Percentiles rank a stretch among this genome's conserved stretches.
Evolutionary conservation across 148 eudicot genomes (phyloP).

Genomic region (Pouteria glomerata): DNA sequence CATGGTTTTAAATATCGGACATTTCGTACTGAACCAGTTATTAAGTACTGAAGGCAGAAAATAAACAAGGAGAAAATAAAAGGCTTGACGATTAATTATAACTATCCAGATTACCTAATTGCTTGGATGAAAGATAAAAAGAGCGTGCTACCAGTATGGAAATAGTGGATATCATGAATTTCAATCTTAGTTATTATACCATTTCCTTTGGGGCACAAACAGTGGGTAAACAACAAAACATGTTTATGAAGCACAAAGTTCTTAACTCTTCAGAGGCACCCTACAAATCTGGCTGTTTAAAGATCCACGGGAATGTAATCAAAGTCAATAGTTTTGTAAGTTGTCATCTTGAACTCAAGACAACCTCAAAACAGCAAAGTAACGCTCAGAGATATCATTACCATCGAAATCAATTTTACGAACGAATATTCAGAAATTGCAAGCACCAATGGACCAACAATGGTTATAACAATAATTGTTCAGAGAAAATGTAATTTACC

Average conservation of each 20-base stretch:
- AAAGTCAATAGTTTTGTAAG: background rate
- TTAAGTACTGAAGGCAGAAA: background rate
- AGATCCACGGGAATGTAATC: background rate
- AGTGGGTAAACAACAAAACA: conserved; percentile 3
- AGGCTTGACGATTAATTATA: background rate
- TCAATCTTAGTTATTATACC: background rate
- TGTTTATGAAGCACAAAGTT: background rate
- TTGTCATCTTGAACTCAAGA: background rate
- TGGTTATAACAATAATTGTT: background rate
- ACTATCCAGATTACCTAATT: background rate
- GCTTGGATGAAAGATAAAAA: conserved; percentile 1
- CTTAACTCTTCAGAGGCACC: background rate
- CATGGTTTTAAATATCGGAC: too few species aligned
- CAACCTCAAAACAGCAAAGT: conserved; percentile 1
- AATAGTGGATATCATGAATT: background rate
- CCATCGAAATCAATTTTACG: background rate
- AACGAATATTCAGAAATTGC: background rate
- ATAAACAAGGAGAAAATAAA: background rate
- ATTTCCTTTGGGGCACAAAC: background rate
- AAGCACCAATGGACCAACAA: conserved; percentile 1
- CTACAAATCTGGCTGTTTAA: conserved; percentile 4
- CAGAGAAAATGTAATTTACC: conserved; percentile 36
- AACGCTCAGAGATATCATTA: background rate
- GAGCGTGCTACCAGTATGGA: background rate
- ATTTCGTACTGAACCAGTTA: too few species aligned